phyloP scores from a whole-genome alignment of 2,329 filamentous ascomycete genomes.

The Diaporthe vaccinii region DNA sequence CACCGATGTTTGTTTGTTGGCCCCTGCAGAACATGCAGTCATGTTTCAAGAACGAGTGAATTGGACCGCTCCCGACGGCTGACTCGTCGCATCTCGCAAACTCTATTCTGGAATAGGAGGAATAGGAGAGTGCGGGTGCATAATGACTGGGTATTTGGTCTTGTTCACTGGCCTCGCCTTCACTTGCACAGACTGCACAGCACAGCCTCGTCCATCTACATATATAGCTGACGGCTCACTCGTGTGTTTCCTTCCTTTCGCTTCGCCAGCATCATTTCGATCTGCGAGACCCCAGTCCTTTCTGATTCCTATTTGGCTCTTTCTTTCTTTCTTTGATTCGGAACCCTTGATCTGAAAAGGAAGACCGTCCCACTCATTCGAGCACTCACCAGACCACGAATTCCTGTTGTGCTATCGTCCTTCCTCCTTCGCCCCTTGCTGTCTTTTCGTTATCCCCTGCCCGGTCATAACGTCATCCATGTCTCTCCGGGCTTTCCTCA shows the following conservation, averaged over 20 bases:
- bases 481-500: neutral
- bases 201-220: constrained; percentile 1
- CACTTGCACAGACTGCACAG: neutral
- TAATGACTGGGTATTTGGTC: neutral
- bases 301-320: neutral
- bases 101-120: constrained; percentile 25
- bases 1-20: constrained; percentile 1
- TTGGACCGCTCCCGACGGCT: constrained; percentile 7
- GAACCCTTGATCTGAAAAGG: neutral
- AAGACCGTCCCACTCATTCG: neutral
- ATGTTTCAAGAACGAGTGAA: constrained; percentile 25
- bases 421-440: neutral
- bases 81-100: constrained; percentile 28
- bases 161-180: constrained; percentile 3
- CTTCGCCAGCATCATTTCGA: neutral
- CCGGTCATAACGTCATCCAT: constrained; percentile 5
- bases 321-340: constrained; percentile 10
- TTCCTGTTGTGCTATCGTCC: neutral
- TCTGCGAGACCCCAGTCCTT: constrained; percentile 7
- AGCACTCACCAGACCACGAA: neutral
- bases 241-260: neutral
- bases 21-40: constrained; percentile 3
- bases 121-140: neutral
- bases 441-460: neutral
- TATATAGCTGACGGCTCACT: neutral